These are phyloP conservation scores for Hymenotorrendiella dingleyae DNA, from an alignment of 2,329 filamentous ascomycete genomes.

Conservation along the genomic window DNA sequence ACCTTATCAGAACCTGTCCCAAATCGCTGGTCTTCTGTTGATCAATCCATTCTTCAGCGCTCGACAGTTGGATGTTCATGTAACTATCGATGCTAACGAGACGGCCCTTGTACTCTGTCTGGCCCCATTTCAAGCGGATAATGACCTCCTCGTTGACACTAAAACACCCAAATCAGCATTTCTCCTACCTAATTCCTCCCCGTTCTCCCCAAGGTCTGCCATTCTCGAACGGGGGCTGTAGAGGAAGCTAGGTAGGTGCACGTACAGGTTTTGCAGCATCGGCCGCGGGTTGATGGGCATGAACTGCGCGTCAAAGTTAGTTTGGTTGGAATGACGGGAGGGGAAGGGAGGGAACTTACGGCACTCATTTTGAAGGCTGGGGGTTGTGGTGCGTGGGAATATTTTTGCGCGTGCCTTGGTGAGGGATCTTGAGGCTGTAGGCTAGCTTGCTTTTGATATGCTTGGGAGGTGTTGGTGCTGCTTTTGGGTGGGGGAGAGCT, in stretches of 20 bases:
- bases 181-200: background rate
- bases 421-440: too few relatives aligned
- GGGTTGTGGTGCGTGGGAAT: constrained; percentile 6
- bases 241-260: constrained; percentile 24
- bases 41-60: constrained; percentile 87
- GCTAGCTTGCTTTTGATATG: too few relatives aligned
- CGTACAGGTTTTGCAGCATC: constrained; percentile 87
- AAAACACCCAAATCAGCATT: constrained; percentile 12
- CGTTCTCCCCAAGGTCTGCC: background rate
- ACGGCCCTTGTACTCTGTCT: constrained; percentile 93
- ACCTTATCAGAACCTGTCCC: constrained; percentile 91
- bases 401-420: too few relatives aligned
- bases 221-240: background rate
- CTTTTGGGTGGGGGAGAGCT: too few relatives aligned
- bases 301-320: constrained; percentile 49
- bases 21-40: constrained; percentile 78
- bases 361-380: constrained; percentile 20
- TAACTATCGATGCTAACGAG: constrained; percentile 94
- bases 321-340: background rate
- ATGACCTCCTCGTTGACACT: constrained; percentile 87
- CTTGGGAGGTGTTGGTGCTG: too few relatives aligned
- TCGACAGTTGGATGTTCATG: constrained; percentile 95
- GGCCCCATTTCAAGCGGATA: constrained; percentile 94
- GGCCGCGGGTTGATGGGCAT: constrained; percentile 95
- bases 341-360: constrained; percentile 11